A percentile compares a stretch with the other conserved stretches of the same genome.
phyloP scores from a whole-genome alignment of 352 stramenopile genomes.

The Phytophthora vignae region DNA sequence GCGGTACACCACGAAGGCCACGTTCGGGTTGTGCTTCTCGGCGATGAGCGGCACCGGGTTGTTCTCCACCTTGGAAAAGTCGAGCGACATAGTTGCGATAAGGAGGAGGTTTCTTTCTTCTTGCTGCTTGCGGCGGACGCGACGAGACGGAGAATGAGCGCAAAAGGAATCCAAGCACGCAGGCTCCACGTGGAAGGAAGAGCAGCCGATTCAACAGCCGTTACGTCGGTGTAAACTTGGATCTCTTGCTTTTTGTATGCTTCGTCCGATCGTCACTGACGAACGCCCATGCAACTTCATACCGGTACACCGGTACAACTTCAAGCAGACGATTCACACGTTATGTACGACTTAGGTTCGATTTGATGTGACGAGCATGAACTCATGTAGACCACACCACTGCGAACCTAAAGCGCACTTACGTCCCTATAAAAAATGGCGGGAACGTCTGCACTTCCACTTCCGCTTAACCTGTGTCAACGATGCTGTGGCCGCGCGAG shows the following conservation, averaged over 20 bases:
- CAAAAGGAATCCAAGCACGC: neutral
- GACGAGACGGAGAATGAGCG: slow-evolving; percentile 29
- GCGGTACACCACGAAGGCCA: slow-evolving; percentile 88
- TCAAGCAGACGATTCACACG: neutral
- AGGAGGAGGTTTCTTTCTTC: neutral
- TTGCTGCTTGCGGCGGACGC: slow-evolving; percentile 1
- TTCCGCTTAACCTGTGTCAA: neutral
- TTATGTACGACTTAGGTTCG: neutral
- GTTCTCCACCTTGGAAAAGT: slow-evolving; percentile 91
- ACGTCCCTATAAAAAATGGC: neutral
- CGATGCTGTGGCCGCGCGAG: slow-evolving; percentile 86
- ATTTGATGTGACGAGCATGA: no score
- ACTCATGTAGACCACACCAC: neutral
- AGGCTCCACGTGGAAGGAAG: slow-evolving; percentile 26
- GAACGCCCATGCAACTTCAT: neutral
- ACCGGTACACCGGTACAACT: neutral
- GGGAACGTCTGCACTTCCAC: no score
- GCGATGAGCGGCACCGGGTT: slow-evolving; percentile 80
- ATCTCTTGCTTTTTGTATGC: slow-evolving; percentile 21
- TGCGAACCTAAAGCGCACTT: neutral
- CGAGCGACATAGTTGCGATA: slow-evolving; percentile 59
- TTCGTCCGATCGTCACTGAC: slow-evolving; percentile 16
- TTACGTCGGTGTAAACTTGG: slow-evolving; percentile 24
- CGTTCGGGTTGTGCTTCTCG: slow-evolving; percentile 80
- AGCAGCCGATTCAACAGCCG: slow-evolving; percentile 17